Evolutionary conservation across 1,139 yeast species (phyloP), one percentile per base, ranked within the genome.

Genomic region (Saccharomycopsis hybrid): DNA sequence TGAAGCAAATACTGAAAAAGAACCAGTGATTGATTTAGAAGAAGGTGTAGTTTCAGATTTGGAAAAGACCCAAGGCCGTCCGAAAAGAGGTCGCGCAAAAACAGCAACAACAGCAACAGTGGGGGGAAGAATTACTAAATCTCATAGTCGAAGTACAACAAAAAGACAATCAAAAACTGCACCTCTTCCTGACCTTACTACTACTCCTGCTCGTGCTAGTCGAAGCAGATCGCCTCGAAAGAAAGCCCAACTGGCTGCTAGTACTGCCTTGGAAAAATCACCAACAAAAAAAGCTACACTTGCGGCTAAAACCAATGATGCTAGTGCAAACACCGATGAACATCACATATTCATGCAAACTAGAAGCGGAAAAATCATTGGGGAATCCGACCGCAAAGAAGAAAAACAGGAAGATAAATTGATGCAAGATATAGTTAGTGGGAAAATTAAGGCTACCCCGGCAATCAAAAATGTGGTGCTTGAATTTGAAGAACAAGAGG

Each of bases 361-460:
- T 9, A 42, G 53, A 48, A 48, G 46, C 29, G 53, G 53, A 5
- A 47, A 33, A 32, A 13, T 47, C 7, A 37, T 50, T 37, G 53
- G 53, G 4, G 48, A 27, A 11, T 5, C 25, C 5, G 28, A 31
- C n/a, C 13, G n/a, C 9, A 30, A 27, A 27, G 53, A 50, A 30
- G 30, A 43, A 25, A 29, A 44, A 33, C 32, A 30, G 29, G 53
- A 50, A 30, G 32, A 48, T n/a, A 25, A 48, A 29, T 37, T 50
- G 42, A 50, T 50, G 53, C 44, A 50, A 8, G 49, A 50, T 35
- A 48, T 50, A 9, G 51, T 24, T 5, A 29, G 7, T 9, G 51
- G 53, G 5, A 50, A 44, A 27, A 29, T 47, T 13, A 40, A 50
- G 25, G 43, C 47, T 7, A 36, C 39, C 28, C 28, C 13, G n/a